These are phyloP conservation scores for Spiromastix sp. DNA, from an alignment of 2,329 filamentous ascomycete species.

Conservation along the genomic window DNA sequence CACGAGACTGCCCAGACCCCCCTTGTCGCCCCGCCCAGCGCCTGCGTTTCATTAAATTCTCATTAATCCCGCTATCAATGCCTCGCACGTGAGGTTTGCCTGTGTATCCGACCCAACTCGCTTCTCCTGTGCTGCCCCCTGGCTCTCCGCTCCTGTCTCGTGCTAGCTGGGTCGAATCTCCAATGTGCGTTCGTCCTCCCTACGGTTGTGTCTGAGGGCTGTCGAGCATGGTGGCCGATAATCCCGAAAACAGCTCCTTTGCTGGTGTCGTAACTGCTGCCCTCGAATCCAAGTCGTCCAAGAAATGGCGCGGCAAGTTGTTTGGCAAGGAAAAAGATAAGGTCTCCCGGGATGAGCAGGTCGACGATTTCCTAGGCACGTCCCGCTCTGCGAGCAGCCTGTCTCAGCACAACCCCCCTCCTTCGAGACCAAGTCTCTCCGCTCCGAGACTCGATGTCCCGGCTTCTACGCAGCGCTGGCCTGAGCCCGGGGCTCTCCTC, in stretches of 20 bases:
- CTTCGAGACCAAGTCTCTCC: slow-evolving; percentile 14
- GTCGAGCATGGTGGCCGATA: slow-evolving; percentile 10
- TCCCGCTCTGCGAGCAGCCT: slow-evolving; percentile 29
- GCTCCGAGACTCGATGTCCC: slow-evolving; percentile 27
- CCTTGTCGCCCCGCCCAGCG: slow-evolving; percentile 4
- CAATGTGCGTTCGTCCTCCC: slow-evolving; percentile 2
- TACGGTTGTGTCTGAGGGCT: neutral
- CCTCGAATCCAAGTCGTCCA: slow-evolving; percentile 9
- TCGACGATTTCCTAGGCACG: slow-evolving; percentile 49
- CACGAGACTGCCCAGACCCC: too few relatives aligned
- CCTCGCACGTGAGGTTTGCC: slow-evolving; percentile 6
- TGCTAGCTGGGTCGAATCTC: too few relatives aligned
- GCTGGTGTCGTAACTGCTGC: slow-evolving; percentile 6
- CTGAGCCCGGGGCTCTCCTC: slow-evolving; percentile 20
- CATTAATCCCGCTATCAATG: neutral
- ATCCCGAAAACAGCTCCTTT: slow-evolving; percentile 7
- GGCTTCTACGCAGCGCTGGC: slow-evolving; percentile 22
- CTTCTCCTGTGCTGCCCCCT: neutral
- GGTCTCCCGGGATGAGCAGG: slow-evolving; percentile 31
- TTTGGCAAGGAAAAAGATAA: slow-evolving; percentile 33
- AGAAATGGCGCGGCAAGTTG: slow-evolving; percentile 42
- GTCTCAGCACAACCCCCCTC: slow-evolving; percentile 1
- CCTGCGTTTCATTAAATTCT: slow-evolving; percentile 5
- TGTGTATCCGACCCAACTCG: slow-evolving; percentile 2
- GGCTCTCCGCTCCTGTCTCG: neutral